Evolutionary conservation across 805 yeast genomes (phyloP), one percentile per base, ranked within the genome.

Genomic region (Maudiozyma saulgeensis): DNA sequence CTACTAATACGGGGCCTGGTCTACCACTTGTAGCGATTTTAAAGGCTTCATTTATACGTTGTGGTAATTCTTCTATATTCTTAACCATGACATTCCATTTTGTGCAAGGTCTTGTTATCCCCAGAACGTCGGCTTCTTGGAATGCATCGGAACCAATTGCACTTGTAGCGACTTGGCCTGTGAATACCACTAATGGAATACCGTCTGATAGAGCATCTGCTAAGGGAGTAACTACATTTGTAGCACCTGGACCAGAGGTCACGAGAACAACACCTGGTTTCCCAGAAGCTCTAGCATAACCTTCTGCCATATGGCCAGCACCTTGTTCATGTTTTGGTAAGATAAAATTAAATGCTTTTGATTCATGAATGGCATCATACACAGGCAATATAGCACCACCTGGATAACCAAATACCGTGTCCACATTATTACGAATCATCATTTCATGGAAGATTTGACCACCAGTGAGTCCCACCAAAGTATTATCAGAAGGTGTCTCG

Each of bases 261-360:
- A 91, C 99, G 61, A 91, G 75, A 46, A 91, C 98, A 55, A 91
- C 95, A 72, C 99, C 99, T n/a, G 97, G 95, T 70, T 87, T 91
- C 51, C 98, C 98, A 44, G 76, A 69, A 40, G 96, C 99, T 57
- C 95, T 78, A 49, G 98, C 97, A 59, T 91, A 91, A 52, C 98
- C 99, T 72, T 93, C 97, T 49, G 99, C 99, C 98, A 93, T 93
- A 71, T 93, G 98, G 47, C 99, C 99, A 16, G 98, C 98, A 67
- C 98, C 98, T 71, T 93, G 98, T 70, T 91, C 99, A 68, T 91
- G 98, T 61, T 95, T 80, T 45, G 99, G 99, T 55, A 91, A 74
- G 50, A 91, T 86, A 65, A 91, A 93, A 59, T 83, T 80, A 76
- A 91, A 91, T 62, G 85, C 79, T 50, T 83, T 82, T 18, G 96